These are phyloP conservation scores for Scleroderma bovista DNA, from an alignment of 768 basidiomycete species.

Conservation along the genomic window DNA sequence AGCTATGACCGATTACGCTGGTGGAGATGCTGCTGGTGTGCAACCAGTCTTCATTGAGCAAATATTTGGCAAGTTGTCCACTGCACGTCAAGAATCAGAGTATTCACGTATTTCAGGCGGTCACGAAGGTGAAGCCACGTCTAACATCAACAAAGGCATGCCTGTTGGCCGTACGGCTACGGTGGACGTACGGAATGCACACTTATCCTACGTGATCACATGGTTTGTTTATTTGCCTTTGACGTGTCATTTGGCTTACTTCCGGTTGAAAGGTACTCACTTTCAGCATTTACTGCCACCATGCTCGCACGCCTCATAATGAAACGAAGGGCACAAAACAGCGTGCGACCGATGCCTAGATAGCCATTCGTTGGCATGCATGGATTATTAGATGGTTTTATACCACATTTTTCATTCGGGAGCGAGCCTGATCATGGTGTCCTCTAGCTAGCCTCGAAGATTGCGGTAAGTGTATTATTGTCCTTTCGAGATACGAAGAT, in stretches of 20 bases:
- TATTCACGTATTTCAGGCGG: slow-evolving; percentile 53
- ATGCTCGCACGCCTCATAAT: slow-evolving; percentile 73
- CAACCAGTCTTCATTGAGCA: slow-evolving; percentile 90
- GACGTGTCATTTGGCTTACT: slow-evolving; percentile 9
- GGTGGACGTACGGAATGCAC: slow-evolving; percentile 88
- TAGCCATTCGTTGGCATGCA: slow-evolving; percentile 12
- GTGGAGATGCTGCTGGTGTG: slow-evolving; percentile 64
- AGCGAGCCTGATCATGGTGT: too few relatives aligned
- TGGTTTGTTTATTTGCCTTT: slow-evolving; percentile 51
- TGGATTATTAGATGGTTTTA: not conserved
- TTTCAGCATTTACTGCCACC: slow-evolving; percentile 76
- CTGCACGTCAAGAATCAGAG: not conserved
- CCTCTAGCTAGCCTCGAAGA: too few relatives aligned
- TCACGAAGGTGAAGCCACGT: slow-evolving; percentile 67
- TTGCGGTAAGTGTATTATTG: too few relatives aligned
- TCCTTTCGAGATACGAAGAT: too few relatives aligned
- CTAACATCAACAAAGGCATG: slow-evolving; percentile 58
- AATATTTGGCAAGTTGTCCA: slow-evolving; percentile 66
- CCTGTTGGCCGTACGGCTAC: slow-evolving; percentile 81
- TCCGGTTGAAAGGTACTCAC: slow-evolving; percentile 63
- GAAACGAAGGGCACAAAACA: slow-evolving; percentile 43
- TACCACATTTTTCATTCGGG: too few relatives aligned
- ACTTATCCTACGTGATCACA: slow-evolving; percentile 91
- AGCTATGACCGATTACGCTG: slow-evolving; percentile 72
- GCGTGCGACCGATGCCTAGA: slow-evolving; percentile 55